phyloP scores from a whole-genome alignment of 2,329 filamentous ascomycete species.

The Pseudocercospora eumusae region DNA sequence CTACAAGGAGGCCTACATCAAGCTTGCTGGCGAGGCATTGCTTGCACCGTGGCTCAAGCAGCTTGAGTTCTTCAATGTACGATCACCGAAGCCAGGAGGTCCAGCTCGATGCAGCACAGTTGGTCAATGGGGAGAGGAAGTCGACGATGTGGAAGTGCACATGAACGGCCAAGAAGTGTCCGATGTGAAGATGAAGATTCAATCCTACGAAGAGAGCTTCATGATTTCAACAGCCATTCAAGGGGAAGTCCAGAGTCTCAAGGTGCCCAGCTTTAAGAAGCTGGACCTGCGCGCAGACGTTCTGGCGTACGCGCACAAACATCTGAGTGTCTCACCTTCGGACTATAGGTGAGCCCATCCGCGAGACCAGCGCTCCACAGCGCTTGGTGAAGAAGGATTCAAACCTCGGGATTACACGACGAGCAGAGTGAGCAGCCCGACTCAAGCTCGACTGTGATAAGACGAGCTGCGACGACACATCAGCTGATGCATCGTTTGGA shows the following conservation, averaged over 20 bases:
- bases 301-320: constrained; percentile 33
- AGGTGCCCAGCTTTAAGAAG: constrained; percentile 38
- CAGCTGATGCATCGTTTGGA: not conserved
- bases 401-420: constrained; percentile 4
- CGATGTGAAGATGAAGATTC: constrained; percentile 59
- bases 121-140: constrained; percentile 50
- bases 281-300: constrained; percentile 38
- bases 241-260: constrained; percentile 35
- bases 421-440: constrained; percentile 11
- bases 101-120: constrained; percentile 47
- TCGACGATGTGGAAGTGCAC: constrained; percentile 54
- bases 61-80: constrained; percentile 67
- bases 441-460: constrained; percentile 8
- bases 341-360: constrained; percentile 26
- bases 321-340: constrained; percentile 27
- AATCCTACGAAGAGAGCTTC: constrained; percentile 60
- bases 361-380: not conserved
- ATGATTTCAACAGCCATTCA: constrained; percentile 59
- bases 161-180: constrained; percentile 50
- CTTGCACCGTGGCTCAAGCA: constrained; percentile 71
- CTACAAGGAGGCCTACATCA: constrained; percentile 78
- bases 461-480: not conserved
- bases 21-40: constrained; percentile 77
- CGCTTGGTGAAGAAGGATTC: constrained; percentile 5
- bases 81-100: constrained; percentile 54